A percentile compares a stretch with the other conserved stretches of the same genome.
Conservation (phyloP, 805 yeast species). For the Schwanniomyces sp. region DNA sequence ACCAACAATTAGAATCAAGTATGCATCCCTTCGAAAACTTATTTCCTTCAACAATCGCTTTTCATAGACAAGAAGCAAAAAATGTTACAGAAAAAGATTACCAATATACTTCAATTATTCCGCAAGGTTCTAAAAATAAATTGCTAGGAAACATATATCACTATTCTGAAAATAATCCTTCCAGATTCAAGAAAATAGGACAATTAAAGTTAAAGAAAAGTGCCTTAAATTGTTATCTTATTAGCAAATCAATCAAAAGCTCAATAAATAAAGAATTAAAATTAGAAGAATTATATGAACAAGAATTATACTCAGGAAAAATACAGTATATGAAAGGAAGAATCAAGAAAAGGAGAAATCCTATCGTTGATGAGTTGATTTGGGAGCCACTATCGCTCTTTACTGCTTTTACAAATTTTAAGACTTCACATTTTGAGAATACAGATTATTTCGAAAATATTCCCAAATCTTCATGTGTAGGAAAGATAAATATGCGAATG, state of each 20-base stretch:
- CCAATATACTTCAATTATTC: neutral
- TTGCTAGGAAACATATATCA: conserved; percentile 5
- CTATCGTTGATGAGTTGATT: conserved; percentile 9
- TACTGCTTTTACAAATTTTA: conserved; percentile 31
- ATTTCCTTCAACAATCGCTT: neutral
- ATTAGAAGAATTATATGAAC: conserved; percentile 11
- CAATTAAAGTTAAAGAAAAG: neutral
- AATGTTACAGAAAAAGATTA: neutral
- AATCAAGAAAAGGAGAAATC: conserved; percentile 11
- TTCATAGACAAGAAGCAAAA: neutral
- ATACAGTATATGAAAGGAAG: neutral
- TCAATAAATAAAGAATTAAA: conserved; percentile 14
- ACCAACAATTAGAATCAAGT: neutral
- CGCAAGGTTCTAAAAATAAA: neutral
- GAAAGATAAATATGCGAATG: conserved; percentile 38
- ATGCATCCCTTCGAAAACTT: neutral
- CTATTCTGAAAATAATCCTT: conserved; percentile 1
- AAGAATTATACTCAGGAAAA: neutral
- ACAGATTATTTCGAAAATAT: conserved; percentile 26
- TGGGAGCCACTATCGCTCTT: conserved; percentile 36
- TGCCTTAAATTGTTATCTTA: conserved; percentile 7
- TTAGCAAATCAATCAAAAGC: conserved; percentile 11
- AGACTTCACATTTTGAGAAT: conserved; percentile 25
- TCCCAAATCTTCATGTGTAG: conserved; percentile 36
- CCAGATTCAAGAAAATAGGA: conserved; percentile 1